These are phyloP conservation scores for Penicillium canariense DNA, from an alignment of 495 filamentous ascomycete species.

Conservation along the genomic window DNA sequence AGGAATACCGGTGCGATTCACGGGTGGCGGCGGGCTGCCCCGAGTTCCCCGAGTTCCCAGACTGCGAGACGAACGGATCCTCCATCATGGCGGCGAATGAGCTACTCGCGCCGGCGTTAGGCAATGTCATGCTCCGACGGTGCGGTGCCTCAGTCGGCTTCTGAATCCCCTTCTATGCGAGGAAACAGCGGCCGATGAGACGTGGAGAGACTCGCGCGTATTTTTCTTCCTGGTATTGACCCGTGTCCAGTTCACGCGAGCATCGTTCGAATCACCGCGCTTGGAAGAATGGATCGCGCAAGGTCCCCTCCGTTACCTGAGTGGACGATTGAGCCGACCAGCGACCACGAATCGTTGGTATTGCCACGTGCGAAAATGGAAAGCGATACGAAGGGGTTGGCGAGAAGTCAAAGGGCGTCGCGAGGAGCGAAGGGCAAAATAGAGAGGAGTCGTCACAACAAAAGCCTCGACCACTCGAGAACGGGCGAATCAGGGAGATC, in stretches of 20 bases:
- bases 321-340: slow-evolving; percentile 34
- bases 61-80: slow-evolving; percentile 57
- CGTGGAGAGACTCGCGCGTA: slow-evolving; percentile 20
- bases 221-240: slow-evolving; percentile 13
- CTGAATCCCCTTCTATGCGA: slow-evolving; percentile 25
- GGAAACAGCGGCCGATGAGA: slow-evolving; percentile 29
- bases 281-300: slow-evolving; percentile 8
- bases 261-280: slow-evolving; percentile 32
- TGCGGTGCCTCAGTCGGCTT: slow-evolving; percentile 20
- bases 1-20: slow-evolving; percentile 67
- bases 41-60: too few species aligned
- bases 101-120: slow-evolving; percentile 17
- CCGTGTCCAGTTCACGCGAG: slow-evolving; percentile 26
- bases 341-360: slow-evolving; percentile 28
- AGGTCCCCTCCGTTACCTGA: slow-evolving; percentile 1
- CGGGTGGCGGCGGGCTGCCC: slow-evolving; percentile 37
- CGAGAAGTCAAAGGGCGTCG: slow-evolving; percentile 12
- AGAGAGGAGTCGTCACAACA: slow-evolving; percentile 10
- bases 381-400: slow-evolving; percentile 6
- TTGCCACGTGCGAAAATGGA: slow-evolving; percentile 13
- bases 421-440: slow-evolving; percentile 13
- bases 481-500: slow-evolving; percentile 23
- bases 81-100: slow-evolving; percentile 42
- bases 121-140: slow-evolving; percentile 19
- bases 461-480: slow-evolving; percentile 19